These are phyloP conservation scores for Leishmania amazonensis DNA, from an alignment of 208 protist genomes.

Conservation along the genomic window DNA sequence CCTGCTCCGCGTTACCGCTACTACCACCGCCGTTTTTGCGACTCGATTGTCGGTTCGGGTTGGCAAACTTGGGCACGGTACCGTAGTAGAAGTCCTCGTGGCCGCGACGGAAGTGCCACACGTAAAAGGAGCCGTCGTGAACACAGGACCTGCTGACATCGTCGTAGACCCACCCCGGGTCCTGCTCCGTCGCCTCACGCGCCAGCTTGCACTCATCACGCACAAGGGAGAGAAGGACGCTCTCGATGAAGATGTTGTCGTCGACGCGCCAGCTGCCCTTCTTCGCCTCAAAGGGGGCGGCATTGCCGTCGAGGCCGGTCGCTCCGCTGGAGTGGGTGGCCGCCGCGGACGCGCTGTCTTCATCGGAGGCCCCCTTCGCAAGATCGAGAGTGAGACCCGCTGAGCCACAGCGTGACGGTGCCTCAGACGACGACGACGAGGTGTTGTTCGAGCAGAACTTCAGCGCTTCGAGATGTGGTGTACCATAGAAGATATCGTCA, in stretches of 20 bases:
- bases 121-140: conserved; percentile 59
- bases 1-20: not conserved
- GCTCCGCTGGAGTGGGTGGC: not conserved
- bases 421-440: not conserved
- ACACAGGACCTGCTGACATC: conserved; percentile 29
- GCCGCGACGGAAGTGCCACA: conserved; percentile 63
- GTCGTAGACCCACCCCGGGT: conserved; percentile 57
- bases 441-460: not conserved
- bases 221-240: conserved; percentile 64
- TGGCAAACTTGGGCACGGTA: conserved; percentile 75
- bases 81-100: conserved; percentile 64
- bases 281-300: not conserved
- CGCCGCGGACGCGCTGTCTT: not conserved
- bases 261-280: conserved; percentile 53
- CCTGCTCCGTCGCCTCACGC: conserved; percentile 50
- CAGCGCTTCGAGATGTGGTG: not conserved
- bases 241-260: conserved; percentile 46
- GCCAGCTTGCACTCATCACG: conserved; percentile 74
- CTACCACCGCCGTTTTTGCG: conserved; percentile 4
- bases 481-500: not conserved
- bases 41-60: conserved; percentile 24
- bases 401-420: not conserved
- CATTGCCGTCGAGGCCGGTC: not conserved
- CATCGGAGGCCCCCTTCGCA: not conserved
- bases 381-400: not conserved